Base-by-base conservation (phyloP, 768 basidiomycete genomes). In the Roridomyces roridus region DNA sequence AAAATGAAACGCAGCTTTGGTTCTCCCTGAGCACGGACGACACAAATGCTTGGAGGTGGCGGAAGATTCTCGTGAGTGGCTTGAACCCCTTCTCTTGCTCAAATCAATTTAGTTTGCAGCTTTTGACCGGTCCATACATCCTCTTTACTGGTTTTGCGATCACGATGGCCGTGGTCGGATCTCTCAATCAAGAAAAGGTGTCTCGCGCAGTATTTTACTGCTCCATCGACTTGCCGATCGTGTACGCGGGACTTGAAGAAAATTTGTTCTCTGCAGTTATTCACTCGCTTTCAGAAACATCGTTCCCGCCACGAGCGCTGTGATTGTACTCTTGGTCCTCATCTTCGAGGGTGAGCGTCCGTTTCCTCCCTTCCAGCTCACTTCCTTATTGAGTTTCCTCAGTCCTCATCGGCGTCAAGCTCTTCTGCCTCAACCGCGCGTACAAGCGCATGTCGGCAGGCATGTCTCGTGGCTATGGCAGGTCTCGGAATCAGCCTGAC, bases 321-420 rank as follows among this genome's bases (percentile, higher is more conserved):
- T 55, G 14, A 41, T 47, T 9, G 42, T 55, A 43, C 28, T 39
- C 15, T 37, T 8, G 5, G 23, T 55, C 10, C 6, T 55, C 10
- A 8, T 55, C 1, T 35, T 55, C 14, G 46, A 55, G 37, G 36
- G 53, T 25, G 17, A 12, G 4, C 20, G n/a, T n/a, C 23, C 39
- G 23, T 31, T 12, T 43, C 26, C 6, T 24, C 25, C 18, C 11
- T 35, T 35, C 17, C 34, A 10, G 17, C 14, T 12, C 12, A 17
- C 6, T 10, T 40, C 18, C n/a, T n/a, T n/a, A n/a, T n/a, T n/a
- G n/a, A n/a, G n/a, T 29, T 14, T 29, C 24, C 28, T 10, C 21
- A 55, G 53, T 55, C 12, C 53, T 55, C 39, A 48, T 47, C 12
- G 53, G 46, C n/a, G 24, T 55, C 37, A 46, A 54, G 37, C 45